A percentile compares a stretch with the other conserved stretches of the same genome.
Evolutionary conservation across 768 basidiomycete genomes (phyloP).

Genomic region (Kwoniella pini): DNA sequence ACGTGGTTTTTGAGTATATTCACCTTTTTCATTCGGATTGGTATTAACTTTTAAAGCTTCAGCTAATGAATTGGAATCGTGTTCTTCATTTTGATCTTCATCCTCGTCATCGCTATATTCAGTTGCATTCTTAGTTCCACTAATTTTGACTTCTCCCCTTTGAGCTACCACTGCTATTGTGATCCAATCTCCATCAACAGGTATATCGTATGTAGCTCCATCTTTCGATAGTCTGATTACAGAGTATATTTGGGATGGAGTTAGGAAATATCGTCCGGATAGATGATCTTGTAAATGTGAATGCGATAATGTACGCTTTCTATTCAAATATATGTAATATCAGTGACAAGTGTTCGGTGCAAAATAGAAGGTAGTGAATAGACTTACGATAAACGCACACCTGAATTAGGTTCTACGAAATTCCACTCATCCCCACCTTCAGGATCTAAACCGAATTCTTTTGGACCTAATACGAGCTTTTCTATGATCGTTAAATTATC

Average conservation of each 20-base stretch:
- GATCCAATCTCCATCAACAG: constrained; percentile 89
- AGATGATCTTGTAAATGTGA: constrained; percentile 78
- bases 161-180: constrained; percentile 95
- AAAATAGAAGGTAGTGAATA: too few species aligned
- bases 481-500: constrained; percentile 64
- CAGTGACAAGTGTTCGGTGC: too few species aligned
- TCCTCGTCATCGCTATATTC: constrained; percentile 18
- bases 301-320: constrained; percentile 72
- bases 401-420: constrained; percentile 84
- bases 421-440: constrained; percentile 75
- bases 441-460: constrained; percentile 66
- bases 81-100: constrained; percentile 8
- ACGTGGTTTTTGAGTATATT: constrained; percentile 8
- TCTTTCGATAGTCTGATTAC: constrained; percentile 72
- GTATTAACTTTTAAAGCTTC: constrained; percentile 1
- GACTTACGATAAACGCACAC: constrained; percentile 75
- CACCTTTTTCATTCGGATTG: neutral
- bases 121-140: constrained; percentile 53
- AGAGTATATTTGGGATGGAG: constrained; percentile 86
- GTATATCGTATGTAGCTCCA: constrained; percentile 84
- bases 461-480: constrained; percentile 73
- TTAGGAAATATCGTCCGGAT: constrained; percentile 78
- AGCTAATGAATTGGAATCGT: constrained; percentile 3
- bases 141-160: constrained; percentile 74
- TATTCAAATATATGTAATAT: constrained; percentile 52